Evolutionary conservation across 2,329 filamentous ascomycete species (phyloP).

Genomic region (Atkinsonella hypoxylon): DNA sequence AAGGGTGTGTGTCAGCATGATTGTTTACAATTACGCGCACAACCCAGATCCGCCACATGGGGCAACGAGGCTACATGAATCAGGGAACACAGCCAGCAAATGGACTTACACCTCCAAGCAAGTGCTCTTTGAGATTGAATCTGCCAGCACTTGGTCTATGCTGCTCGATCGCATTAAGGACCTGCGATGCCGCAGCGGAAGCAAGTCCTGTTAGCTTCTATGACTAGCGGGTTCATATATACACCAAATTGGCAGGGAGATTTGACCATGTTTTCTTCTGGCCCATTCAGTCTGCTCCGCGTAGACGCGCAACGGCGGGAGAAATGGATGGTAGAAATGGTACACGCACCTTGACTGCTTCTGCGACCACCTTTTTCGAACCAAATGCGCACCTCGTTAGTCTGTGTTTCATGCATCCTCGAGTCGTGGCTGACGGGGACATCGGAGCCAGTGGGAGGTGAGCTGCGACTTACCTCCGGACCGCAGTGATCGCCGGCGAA

Average conservation of each 20-base stretch:
- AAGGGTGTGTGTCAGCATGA: background rate
- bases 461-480: constrained; percentile 51
- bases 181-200: constrained; percentile 31
- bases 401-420: constrained; percentile 10
- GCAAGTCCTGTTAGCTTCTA: constrained; percentile 1
- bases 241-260: background rate
- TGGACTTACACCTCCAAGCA: constrained; percentile 71
- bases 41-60: no score
- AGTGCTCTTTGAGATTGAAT: constrained; percentile 81
- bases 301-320: background rate
- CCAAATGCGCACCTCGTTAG: constrained; percentile 7
- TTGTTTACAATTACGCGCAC: no score
- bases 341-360: constrained; percentile 63
- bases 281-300: background rate
- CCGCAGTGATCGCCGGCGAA: constrained; percentile 74
- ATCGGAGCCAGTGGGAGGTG: background rate
- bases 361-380: constrained; percentile 51
- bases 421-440: constrained; percentile 8
- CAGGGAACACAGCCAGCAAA: constrained; percentile 1
- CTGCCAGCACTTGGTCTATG: constrained; percentile 53
- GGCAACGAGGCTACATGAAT: background rate
- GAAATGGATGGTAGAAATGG: background rate
- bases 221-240: background rate
- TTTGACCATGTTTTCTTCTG: background rate
- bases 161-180: constrained; percentile 67